Evolutionary conservation across 179 eudicot genomes (phyloP), one percentile per base, ranked within the genome.

Genomic region (Carnegiea gigantea): DNA sequence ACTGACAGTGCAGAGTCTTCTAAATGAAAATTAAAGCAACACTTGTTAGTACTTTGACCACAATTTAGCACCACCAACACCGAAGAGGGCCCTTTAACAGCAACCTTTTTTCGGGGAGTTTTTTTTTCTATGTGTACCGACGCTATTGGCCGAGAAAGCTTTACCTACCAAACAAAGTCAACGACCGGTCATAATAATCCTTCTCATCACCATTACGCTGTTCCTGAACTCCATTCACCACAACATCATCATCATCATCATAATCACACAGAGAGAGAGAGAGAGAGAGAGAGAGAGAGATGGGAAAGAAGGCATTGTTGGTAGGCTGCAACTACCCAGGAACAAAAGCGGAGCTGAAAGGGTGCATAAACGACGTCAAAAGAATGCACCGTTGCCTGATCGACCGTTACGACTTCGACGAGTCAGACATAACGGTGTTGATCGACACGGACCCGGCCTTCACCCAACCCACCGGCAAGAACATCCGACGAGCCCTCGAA

Each of bases 391-490:
- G 30, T 0, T 84, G 84, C 59, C 54, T 88, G 18, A 2, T 84
- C 28, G 79, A 86, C 14, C 85, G 87, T 1, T 93, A 53, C 88
- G 91, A 90, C 0, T 93, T 92, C 76, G 83, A 84, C 0, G 90
- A 87, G 76, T 80, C 85, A 0, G 87, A 93, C 62, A 91, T 93
- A 43, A 86, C 79, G 4, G 86, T 93, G 21, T 88, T 92, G 73
- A 89, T 92, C 62, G 98, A 93, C 83, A 87, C 92, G 2, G 93
- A 91, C 49, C 84, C 79, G 1, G 83, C 90, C 11, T 87, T 54
- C 83, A 72, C 82, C 15, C 84, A 92, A 79, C 96, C 98, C 10
- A 92, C 94, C 17, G 96, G 96, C 0, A 82, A 76, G 26, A 92
- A 95, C 77, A 89, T 92, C 18, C 88, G 95, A 3, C 70, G 64